phyloP scores from a whole-genome alignment of 2,329 filamentous ascomycete genomes.

The Leptosphaerulina australis region DNA sequence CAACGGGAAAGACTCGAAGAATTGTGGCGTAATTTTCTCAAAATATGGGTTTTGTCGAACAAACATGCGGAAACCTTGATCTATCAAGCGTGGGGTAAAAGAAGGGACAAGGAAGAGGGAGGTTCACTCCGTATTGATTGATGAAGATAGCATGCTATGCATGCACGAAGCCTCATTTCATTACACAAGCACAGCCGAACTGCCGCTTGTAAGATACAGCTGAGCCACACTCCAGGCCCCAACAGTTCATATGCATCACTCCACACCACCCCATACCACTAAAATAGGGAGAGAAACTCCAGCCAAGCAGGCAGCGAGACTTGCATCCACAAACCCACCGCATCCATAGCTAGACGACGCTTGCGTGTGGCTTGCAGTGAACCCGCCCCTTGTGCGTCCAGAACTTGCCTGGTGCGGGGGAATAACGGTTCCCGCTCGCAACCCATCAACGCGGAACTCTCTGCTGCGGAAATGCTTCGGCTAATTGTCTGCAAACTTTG shows the following conservation, averaged over 20 bases:
- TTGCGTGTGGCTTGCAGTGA: constrained; percentile 20
- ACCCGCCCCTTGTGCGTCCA: constrained; percentile 18
- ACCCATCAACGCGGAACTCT: constrained; percentile 6
- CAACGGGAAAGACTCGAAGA: not conserved
- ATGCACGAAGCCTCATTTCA: constrained; percentile 9
- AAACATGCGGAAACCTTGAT: constrained; percentile 2
- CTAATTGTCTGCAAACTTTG: not conserved
- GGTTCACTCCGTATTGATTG: not conserved
- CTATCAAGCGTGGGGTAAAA: constrained; percentile 1
- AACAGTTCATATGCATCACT: not conserved
- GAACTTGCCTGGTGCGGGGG: constrained; percentile 16
- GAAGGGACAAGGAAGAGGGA: not conserved
- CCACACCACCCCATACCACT: too few species aligned
- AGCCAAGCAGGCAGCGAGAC: constrained; percentile 13
- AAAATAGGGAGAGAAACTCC: not conserved
- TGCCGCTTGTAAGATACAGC: constrained; percentile 4
- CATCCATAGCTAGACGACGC: constrained; percentile 6
- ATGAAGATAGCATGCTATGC: constrained; percentile 9
- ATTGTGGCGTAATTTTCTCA: not conserved
- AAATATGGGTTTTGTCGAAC: too few species aligned
- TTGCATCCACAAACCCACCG: constrained; percentile 1
- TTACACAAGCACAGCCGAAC: constrained; percentile 11
- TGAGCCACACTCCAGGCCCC: not conserved
- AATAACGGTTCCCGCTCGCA: constrained; percentile 13
- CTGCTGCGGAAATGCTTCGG: constrained; percentile 1